Evolutionary conservation across 2,329 filamentous ascomycete species (phyloP), one percentile per base, ranked within the genome.

Genomic region (Emergomyces pasteurianus): DNA sequence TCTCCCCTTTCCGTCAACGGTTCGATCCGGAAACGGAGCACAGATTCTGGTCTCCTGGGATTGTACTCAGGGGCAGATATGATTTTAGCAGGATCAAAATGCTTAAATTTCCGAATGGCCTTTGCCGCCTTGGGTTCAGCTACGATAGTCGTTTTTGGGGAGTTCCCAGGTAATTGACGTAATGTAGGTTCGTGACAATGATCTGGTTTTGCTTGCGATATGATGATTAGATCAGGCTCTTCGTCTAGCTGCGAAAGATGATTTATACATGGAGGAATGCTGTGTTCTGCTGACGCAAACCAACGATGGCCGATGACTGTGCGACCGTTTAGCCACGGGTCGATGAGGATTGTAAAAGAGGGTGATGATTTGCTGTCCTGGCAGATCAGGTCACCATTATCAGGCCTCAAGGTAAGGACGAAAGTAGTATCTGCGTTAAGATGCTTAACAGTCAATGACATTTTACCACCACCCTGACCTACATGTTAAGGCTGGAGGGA

Each of bases 121-220:
- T 81, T 84, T 42, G 86, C 86, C 3, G 87, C 84, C 3, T 80
- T 75, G 3, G 85, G 82, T 60, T 86, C 85, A 18, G 86, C 86
- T 4, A 89, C 76, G 55, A 90, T 86, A n/a, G 81, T 75, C 1
- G 85, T 84, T 65, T 79, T 80, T 49, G 77, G 79, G 1, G 34
- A 42, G 18, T 77, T 73, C 16, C 75, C 70, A 0, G 83, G 80
- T 5, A 91, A 77, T 64, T 87, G 83, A 43, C 83, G 82, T 16
- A 91, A 77, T 0, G 87, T 89, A 42, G 81, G 79, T 72, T 86
- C 81, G 68, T 90, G 83, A 71, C 87, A 89, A 68, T 89, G 87
- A 67, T 89, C 87, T 18, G 81, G 82, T 68, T 85, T 85, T 65
- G 80, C 79, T 66, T 86, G 83, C 6, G 81, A 83, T 61, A 86